These are phyloP conservation scores for Sporobolomyces pararoseus DNA, from an alignment of 768 basidiomycete species.

Conservation along the genomic window DNA sequence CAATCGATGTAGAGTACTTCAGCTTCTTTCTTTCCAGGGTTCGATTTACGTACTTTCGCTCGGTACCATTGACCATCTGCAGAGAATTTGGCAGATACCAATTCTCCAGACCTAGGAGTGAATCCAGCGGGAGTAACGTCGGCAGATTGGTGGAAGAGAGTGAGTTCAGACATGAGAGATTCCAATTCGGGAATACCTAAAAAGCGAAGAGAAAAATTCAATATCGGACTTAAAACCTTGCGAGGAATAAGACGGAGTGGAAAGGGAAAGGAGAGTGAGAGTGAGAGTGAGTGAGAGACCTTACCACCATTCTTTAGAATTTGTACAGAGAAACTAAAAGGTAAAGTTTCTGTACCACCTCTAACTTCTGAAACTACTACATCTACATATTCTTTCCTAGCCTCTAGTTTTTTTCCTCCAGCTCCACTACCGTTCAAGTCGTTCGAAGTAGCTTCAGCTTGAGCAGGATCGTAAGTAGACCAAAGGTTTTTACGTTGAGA, in stretches of 20 bases:
- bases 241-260: no score
- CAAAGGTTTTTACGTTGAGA: slow-evolving; percentile 66
- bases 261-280: no score
- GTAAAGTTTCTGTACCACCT: slow-evolving; percentile 56
- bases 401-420: slow-evolving; percentile 49
- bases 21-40: slow-evolving; percentile 84
- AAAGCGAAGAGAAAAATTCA: no score
- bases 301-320: slow-evolving; percentile 83
- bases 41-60: slow-evolving; percentile 80
- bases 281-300: slow-evolving; percentile 27
- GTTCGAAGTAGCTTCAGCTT: slow-evolving; percentile 47
- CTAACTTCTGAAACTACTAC: slow-evolving; percentile 86
- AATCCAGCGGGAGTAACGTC: slow-evolving; percentile 63
- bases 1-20: slow-evolving; percentile 81
- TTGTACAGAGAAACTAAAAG: slow-evolving; percentile 85
- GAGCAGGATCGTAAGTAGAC: slow-evolving; percentile 50
- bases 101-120: slow-evolving; percentile 74
- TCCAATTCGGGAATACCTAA: slow-evolving; percentile 86
- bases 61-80: slow-evolving; percentile 87
- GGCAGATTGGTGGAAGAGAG: slow-evolving; percentile 71
- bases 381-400: slow-evolving; percentile 78
- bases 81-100: slow-evolving; percentile 91
- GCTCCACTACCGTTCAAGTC: neutral
- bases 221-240: no score
- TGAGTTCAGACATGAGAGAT: slow-evolving; percentile 90